Evolutionary conservation across 805 yeast genomes (phyloP), one percentile per base, ranked within the genome.

Genomic region (Barnettozyma salicaria): DNA sequence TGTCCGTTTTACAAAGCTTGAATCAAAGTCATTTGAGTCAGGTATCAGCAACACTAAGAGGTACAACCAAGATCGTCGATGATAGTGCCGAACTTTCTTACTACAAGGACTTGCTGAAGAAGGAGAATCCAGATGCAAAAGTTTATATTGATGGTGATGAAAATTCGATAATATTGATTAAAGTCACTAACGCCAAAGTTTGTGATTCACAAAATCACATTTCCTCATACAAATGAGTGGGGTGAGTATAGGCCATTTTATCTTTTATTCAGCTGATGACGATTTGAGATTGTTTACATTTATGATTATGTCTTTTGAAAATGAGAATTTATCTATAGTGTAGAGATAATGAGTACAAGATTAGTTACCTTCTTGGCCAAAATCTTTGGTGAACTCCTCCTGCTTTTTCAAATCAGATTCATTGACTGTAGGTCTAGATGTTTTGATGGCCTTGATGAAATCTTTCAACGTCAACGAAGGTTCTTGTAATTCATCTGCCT

Each of bases 281-380:
- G n/a, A n/a, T n/a, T n/a, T n/a, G n/a, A n/a, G n/a, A n/a, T n/a
- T n/a, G n/a, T n/a, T n/a, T n/a, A n/a, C n/a, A n/a, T n/a, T n/a
- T n/a, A 16, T 28, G 9, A 16, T 17, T 13, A 10, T 7, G 31
- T 28, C 18, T 14, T 8, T 10, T 8, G 18, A n/a, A 30, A 20
- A 14, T n/a, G 9, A 11, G 19, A 18, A 33, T 26, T 19, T 25
- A 16, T 4, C 14, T 19, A 27, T 16, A 27, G 16, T 9, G 3
- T 17, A 14, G 35, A 14, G 17, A 11, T 11, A 22, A 27, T 22
- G 10, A n/a, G 21, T 10, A 11, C n/a, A 10, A 21, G 12, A 19
- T 53, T 60, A 85, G 52, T 85, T 87, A 30, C 99, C 99, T 61
- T 92, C 98, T 52, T 90, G 96, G 26, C 98, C 99, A 58, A 92